Evolutionary conservation across 768 basidiomycete genomes (phyloP).

Genomic region (Suillus weaverae): DNA sequence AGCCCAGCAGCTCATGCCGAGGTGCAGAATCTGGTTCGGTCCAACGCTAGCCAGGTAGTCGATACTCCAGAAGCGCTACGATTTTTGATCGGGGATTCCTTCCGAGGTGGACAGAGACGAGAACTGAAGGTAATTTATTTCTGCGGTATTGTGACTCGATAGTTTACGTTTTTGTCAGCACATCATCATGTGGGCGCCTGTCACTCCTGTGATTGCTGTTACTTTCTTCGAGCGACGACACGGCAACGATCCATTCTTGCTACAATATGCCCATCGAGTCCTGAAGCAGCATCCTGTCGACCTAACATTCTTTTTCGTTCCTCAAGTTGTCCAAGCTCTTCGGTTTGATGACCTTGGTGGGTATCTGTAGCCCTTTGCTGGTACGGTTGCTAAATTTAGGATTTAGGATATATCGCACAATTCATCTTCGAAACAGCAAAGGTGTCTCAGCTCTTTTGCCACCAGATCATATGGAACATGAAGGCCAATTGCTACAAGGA

Average conservation of each 20-base stretch:
- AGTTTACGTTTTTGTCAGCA: constrained; percentile 49
- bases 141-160: background rate
- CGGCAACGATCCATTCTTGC: constrained; percentile 76
- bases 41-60: constrained; percentile 66
- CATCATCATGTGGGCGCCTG: constrained; percentile 84
- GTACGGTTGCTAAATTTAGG: background rate
- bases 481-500: constrained; percentile 97
- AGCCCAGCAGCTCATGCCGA: constrained; percentile 62
- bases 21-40: constrained; percentile 71
- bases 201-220: constrained; percentile 79
- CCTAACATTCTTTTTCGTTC: constrained; percentile 97
- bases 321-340: constrained; percentile 95
- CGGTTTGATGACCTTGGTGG: constrained; percentile 86
- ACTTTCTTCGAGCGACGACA: constrained; percentile 86
- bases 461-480: constrained; percentile 99
- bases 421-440: constrained; percentile 98
- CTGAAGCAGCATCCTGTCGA: constrained; percentile 94
- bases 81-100: constrained; percentile 73
- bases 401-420: constrained; percentile 82
- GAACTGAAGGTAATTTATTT: constrained; percentile 67
- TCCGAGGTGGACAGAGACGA: constrained; percentile 55
- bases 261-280: constrained; percentile 97
- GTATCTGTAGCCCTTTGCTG: constrained; percentile 16
- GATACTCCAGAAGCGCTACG: constrained; percentile 79
- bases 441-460: constrained; percentile 96